Evolutionary conservation across 1,284 basidiomycete species (phyloP).

Genomic region (Cerrena zonata): DNA sequence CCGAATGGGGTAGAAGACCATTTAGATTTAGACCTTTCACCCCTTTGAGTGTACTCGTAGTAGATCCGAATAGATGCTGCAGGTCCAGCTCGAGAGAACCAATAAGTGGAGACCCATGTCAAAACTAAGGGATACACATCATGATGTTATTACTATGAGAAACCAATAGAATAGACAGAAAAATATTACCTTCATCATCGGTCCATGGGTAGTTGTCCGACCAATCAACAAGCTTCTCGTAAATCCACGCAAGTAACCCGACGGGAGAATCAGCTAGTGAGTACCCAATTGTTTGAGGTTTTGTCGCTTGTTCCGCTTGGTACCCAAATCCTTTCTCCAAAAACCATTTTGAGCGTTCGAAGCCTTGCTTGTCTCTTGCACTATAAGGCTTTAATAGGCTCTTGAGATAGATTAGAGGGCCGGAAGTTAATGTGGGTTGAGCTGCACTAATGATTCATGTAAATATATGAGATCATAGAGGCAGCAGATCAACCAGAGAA

Average conservation of each 20-base stretch:
- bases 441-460: conserved; percentile 9
- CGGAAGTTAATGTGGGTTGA: conserved; percentile 17
- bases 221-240: conserved; percentile 51
- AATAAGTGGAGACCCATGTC: conserved; percentile 36
- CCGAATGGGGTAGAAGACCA: not conserved
- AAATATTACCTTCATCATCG: conserved; percentile 37
- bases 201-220: conserved; percentile 46
- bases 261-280: conserved; percentile 51
- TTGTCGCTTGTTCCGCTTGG: not conserved
- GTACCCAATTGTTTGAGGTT: conserved; percentile 36
- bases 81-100: too few relatives aligned
- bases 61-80: conserved; percentile 34
- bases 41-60: conserved; percentile 22
- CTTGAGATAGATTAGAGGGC: conserved; percentile 24
- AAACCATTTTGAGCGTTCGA: conserved; percentile 13
- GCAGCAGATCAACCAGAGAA: not conserved
- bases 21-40: not conserved
- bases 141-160: not conserved
- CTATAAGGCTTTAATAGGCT: conserved; percentile 14
- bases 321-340: not conserved
- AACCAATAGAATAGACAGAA: not conserved
- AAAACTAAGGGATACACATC: conserved; percentile 23
- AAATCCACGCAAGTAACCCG: conserved; percentile 56
- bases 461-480: conserved; percentile 20
- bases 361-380: conserved; percentile 15